Base-by-base conservation (phyloP, 2,329 filamentous ascomycete genomes). In the Fusarium zealandicum region DNA sequence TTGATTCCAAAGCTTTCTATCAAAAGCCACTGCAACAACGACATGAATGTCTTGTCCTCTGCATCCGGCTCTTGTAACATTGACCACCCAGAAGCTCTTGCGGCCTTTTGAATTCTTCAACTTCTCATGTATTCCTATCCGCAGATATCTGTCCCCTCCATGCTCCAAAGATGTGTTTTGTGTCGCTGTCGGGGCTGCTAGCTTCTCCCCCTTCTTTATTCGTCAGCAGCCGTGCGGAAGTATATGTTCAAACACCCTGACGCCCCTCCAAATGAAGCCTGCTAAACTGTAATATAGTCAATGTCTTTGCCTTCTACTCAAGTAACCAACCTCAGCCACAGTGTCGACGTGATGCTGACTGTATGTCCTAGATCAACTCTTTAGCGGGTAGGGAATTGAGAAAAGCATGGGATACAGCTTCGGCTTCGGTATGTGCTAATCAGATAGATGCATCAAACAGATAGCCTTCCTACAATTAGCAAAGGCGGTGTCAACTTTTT, bases 271-370 rank as follows among this genome's bases (percentile, higher is more conserved):
- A 5, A 51, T 64, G 17, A 59, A 4, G 0, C 0, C 1, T 3
- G 2, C 14, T 20, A 20, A 20, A 4, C 20, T 4, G 20, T 20
- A 20, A 6, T n/a, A 0, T 4, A 64, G 62, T 64, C 3, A 65
- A 64, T 2, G 68, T 79, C 0, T 67, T 78, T 4, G 76, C 77
- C 0, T 80, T 80, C 43, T 80, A 80, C 56, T 78, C 75, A 1
- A 72, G 75, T 72, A 68, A 18, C 42, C 2, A 6, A 5, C 8
- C 1, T 6, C 3, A 4, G 16, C 0, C 1, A 9, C 12, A 1
- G 4, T 3, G 12, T 6, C 2, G 20, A 8, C 4, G 8, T 5
- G 38, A 25, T 14, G 13, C 44, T 64, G 6, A 66, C 27, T 14
- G 2, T 1, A 2, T 12, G 4, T 3, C 5, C 5, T 20, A 63